phyloP scores from a whole-genome alignment of 768 basidiomycete species.

The Naganishia vaughanmartiniae region DNA sequence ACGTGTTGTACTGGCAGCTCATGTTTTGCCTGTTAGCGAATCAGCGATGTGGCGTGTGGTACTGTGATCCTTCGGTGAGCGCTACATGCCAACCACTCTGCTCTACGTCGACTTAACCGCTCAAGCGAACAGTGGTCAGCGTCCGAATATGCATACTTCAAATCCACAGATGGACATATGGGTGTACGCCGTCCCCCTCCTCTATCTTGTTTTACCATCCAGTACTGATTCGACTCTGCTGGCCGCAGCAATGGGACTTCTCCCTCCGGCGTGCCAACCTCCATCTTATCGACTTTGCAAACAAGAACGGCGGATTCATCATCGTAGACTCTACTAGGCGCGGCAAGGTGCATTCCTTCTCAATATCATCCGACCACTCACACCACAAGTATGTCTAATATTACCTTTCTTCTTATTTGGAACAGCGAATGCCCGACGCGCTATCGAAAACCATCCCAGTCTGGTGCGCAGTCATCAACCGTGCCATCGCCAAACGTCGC shows the following conservation, averaged over 20 bases:
- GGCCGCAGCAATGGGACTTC: constrained; percentile 65
- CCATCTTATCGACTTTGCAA: constrained; percentile 65
- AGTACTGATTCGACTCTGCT: constrained; percentile 54
- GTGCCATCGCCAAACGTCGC: constrained; percentile 53
- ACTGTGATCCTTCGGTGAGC: constrained; percentile 65
- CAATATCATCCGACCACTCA: neutral
- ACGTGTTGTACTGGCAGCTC: neutral
- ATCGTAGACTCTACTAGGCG: constrained; percentile 89
- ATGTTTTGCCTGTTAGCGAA: constrained; percentile 62
- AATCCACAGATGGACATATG: constrained; percentile 85
- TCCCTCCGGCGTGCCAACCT: constrained; percentile 80
- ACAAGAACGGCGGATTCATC: constrained; percentile 68
- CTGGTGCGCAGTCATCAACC: constrained; percentile 85
- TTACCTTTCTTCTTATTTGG: too few relatives aligned
- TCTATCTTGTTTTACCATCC: neutral
- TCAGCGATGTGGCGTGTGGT: constrained; percentile 91
- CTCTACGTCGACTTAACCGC: neutral
- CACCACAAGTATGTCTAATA: too few relatives aligned
- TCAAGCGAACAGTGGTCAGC: constrained; percentile 28
- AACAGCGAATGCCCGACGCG: constrained; percentile 78
- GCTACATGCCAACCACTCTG: neutral
- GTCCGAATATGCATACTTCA: constrained; percentile 68
- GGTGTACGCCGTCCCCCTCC: constrained; percentile 38
- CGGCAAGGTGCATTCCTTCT: constrained; percentile 61
- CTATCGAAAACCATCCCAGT: constrained; percentile 89